phyloP scores from a whole-genome alignment of 768 basidiomycete genomes.

The Leccinellum albellum region DNA sequence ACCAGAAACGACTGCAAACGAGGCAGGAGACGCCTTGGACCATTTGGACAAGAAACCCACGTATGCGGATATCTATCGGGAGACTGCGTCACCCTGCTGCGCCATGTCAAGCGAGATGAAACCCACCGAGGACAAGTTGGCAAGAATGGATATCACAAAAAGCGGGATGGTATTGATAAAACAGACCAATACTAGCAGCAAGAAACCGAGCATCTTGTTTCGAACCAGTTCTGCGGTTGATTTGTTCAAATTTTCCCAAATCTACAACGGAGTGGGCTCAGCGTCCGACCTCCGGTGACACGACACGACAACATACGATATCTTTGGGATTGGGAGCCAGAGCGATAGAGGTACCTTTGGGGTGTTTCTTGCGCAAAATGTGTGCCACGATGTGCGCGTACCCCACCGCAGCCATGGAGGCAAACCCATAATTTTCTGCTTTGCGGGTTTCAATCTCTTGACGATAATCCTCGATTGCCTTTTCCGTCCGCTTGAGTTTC shows the following conservation, averaged over 20 bases:
- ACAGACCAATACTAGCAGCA: slow-evolving; percentile 73
- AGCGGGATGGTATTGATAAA: slow-evolving; percentile 95
- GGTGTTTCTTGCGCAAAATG: slow-evolving; percentile 60
- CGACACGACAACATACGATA: slow-evolving; percentile 44
- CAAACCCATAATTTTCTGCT: slow-evolving; percentile 89
- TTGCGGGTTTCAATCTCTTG: slow-evolving; percentile 66
- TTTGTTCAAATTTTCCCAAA: slow-evolving; percentile 89
- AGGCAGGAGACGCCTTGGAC: slow-evolving; percentile 54
- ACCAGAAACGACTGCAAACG: slow-evolving; percentile 88
- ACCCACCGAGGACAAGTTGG: slow-evolving; percentile 81
- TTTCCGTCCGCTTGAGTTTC: slow-evolving; percentile 60
- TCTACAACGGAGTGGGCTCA: slow-evolving; percentile 38
- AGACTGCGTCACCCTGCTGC: not conserved
- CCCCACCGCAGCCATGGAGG: slow-evolving; percentile 83
- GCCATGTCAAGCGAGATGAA: not conserved
- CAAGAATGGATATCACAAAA: slow-evolving; percentile 83
- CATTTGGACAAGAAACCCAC: slow-evolving; percentile 76
- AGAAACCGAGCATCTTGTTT: slow-evolving; percentile 72
- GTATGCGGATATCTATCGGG: slow-evolving; percentile 41
- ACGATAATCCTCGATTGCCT: slow-evolving; percentile 70
- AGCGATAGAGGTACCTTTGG: slow-evolving; percentile 66
- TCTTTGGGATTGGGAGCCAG: slow-evolving; percentile 89
- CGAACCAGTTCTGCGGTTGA: slow-evolving; percentile 61
- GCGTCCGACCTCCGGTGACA: not conserved
- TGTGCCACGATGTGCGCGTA: slow-evolving; percentile 86